Percentiles rank a stretch among this genome's conserved stretches.
These are phyloP conservation scores for Vaccinium darrowii DNA, from an alignment of 148 eudicot genomes.

Conservation along the genomic window DNA sequence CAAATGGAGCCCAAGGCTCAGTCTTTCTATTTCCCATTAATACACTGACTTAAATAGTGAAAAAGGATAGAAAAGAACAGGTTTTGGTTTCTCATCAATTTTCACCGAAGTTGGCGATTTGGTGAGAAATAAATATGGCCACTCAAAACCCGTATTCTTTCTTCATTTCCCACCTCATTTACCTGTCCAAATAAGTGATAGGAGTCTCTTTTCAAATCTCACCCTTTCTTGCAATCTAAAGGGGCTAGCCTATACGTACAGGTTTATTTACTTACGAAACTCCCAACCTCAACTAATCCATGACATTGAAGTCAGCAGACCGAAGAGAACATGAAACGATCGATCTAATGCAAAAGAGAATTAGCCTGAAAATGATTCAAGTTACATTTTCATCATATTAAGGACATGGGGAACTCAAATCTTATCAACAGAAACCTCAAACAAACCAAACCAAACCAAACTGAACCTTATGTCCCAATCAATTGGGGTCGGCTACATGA, in stretches of 20 bases:
- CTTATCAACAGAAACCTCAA: no score
- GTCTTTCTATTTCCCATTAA: background rate
- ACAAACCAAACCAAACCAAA: no score
- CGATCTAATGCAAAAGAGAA: no score
- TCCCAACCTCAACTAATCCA: background rate
- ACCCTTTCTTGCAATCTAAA: background rate
- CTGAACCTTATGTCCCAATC: no score
- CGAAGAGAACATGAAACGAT: background rate
- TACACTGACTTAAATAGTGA: background rate
- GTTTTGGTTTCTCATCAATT: background rate
- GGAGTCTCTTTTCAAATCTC: background rate
- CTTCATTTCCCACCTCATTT: background rate
- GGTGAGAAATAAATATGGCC: background rate
- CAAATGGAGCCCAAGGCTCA: background rate
- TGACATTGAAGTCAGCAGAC: background rate
- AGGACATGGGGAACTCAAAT: background rate
- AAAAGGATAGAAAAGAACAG: background rate
- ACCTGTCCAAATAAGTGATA: background rate
- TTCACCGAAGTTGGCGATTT: background rate
- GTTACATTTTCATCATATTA: slow-evolving; percentile 11
- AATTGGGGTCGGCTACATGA: no score
- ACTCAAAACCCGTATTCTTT: background rate
- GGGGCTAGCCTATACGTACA: background rate
- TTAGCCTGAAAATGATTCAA: background rate
- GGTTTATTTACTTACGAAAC: background rate